phyloP scores from a whole-genome alignment of 2,329 filamentous ascomycete species.

The Cephalotrichum gorgonifer region DNA sequence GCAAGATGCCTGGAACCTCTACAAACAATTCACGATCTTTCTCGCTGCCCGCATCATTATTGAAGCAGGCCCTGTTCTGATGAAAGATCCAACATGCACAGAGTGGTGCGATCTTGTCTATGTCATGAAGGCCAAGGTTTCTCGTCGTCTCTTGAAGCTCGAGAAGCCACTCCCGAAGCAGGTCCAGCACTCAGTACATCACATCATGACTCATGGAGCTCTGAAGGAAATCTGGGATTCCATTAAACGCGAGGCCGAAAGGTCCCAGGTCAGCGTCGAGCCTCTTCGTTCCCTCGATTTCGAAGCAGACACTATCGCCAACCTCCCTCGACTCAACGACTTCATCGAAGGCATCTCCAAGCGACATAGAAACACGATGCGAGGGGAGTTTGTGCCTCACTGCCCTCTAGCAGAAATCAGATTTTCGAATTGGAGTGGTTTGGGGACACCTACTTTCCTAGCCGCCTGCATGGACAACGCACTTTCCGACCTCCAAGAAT shows the following conservation, averaged over 20 bases:
- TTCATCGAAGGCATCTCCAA: constrained; percentile 1
- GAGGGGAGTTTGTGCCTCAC: neutral
- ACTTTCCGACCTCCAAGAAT: neutral
- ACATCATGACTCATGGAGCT: constrained; percentile 5
- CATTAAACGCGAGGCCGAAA: neutral
- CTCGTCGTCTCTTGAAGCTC: constrained; percentile 30
- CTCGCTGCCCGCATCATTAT: constrained; percentile 28
- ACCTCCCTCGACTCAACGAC: constrained; percentile 1
- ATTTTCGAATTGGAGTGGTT: neutral
- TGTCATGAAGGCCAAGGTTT: constrained; percentile 32
- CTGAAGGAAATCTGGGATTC: constrained; percentile 2
- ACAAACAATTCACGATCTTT: constrained; percentile 41
- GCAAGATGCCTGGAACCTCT: constrained; percentile 14
- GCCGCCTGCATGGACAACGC: neutral
- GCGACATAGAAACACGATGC: neutral
- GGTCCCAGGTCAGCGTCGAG: neutral
- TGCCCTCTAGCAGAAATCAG: neutral
- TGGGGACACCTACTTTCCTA: neutral
- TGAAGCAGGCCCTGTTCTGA: constrained; percentile 5
- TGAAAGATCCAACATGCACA: constrained; percentile 1
- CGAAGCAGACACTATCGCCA: constrained; percentile 7
- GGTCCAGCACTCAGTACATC: neutral
- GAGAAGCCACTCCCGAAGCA: neutral
- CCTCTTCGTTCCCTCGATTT: constrained; percentile 9
- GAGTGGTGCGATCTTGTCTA: constrained; percentile 18